Evolutionary conservation across 768 basidiomycete genomes (phyloP).

Genomic region (Termitomyces sp.): DNA sequence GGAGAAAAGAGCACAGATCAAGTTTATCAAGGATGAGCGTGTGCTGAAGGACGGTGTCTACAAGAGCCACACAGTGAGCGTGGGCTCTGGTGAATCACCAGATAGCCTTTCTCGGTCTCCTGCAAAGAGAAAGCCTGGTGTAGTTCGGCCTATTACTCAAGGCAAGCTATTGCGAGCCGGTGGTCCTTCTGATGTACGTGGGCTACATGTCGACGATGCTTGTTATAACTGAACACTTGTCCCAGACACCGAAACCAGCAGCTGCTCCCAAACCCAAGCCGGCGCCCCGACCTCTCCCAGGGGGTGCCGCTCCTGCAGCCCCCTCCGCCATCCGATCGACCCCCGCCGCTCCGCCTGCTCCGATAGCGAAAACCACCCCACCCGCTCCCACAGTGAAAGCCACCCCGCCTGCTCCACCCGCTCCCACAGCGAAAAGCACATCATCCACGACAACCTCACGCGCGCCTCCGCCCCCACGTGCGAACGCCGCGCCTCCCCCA

Average conservation of each 20-base stretch:
- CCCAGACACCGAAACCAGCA: constrained; percentile 46
- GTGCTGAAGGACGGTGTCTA: constrained; percentile 77
- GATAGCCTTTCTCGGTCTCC: constrained; percentile 79
- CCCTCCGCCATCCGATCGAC: constrained; percentile 32
- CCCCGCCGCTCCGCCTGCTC: constrained; percentile 30
- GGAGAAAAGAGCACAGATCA: constrained; percentile 87
- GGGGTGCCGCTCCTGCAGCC: constrained; percentile 42
- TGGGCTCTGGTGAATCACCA: constrained; percentile 84
- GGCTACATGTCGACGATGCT: background rate
- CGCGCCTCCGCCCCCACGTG: constrained; percentile 24
- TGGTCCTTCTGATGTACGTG: constrained; percentile 60
- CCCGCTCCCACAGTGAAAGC: constrained; percentile 21
- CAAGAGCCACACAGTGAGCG: constrained; percentile 90
- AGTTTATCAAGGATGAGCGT: constrained; percentile 86
- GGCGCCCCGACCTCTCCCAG: constrained; percentile 60
- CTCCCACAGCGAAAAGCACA: constrained; percentile 29
- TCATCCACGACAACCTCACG: constrained; percentile 29
- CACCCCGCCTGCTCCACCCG: constrained; percentile 23
- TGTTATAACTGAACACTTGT: background rate
- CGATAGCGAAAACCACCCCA: constrained; percentile 31
- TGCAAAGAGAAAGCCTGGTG: constrained; percentile 84
- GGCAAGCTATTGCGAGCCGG: constrained; percentile 78
- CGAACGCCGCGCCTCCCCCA: constrained; percentile 25
- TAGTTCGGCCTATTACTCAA: constrained; percentile 79
- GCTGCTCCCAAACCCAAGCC: constrained; percentile 50